Conservation (phyloP, 805 yeast genomes). For the Zygosaccharomyces bailii region DNA sequence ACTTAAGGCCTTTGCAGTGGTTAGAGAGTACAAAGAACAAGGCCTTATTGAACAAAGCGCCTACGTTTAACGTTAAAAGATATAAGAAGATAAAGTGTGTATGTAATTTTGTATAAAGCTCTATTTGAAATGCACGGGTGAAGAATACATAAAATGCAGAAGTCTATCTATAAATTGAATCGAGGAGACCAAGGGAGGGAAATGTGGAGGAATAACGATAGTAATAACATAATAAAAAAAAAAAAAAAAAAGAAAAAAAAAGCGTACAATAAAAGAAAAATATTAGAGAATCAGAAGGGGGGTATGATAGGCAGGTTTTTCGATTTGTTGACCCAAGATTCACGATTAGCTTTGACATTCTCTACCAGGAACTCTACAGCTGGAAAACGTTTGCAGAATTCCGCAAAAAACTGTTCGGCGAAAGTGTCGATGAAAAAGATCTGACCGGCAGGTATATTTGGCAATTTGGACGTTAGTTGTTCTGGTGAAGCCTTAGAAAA, state of each 20-base stretch:
- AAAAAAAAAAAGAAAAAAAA: constrained; percentile 6
- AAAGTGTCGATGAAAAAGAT: constrained; percentile 77
- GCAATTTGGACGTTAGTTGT: constrained; percentile 45
- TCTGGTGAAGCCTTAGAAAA: constrained; percentile 20
- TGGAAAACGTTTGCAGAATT: constrained; percentile 59
- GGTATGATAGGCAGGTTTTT: neutral
- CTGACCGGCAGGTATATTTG: constrained; percentile 65
- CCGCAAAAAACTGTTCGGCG: constrained; percentile 72
- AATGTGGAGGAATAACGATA: neutral
- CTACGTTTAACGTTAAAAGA: constrained; percentile 10
- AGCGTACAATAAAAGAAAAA: neutral
- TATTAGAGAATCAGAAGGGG: neutral
- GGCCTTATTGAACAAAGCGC: constrained; percentile 35
- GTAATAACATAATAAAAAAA: neutral
- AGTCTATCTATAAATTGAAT: neutral
- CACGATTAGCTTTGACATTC: constrained; percentile 50
- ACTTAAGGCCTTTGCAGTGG: constrained; percentile 85
- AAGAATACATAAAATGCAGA: neutral
- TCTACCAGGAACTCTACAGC: constrained; percentile 54
- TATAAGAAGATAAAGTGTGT: neutral
- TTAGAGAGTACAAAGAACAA: constrained; percentile 52
- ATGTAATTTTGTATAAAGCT: neutral
- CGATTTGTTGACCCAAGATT: constrained; percentile 46
- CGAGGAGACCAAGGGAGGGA: neutral
- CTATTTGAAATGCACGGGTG: constrained; percentile 1